phyloP scores from a whole-genome alignment of 1,284 basidiomycete genomes.

The Bjerkandera adusta region DNA sequence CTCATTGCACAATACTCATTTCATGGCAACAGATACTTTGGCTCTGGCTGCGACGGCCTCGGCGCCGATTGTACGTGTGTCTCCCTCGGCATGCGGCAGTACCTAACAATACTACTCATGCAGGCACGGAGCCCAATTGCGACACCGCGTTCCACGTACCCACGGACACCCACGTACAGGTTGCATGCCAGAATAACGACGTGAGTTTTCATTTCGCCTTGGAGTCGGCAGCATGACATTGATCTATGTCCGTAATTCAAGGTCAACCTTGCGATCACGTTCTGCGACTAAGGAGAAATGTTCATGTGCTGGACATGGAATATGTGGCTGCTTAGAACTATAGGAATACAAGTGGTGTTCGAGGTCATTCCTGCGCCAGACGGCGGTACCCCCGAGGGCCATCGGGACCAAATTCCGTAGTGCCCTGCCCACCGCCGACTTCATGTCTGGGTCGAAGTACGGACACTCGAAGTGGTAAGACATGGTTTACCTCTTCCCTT shows the following conservation, averaged over 20 bases:
- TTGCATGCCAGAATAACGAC: slow-evolving; percentile 32
- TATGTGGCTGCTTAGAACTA: too few relatives aligned
- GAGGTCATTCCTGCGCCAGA: too few relatives aligned
- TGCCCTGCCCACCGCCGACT: too few relatives aligned
- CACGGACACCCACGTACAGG: slow-evolving; percentile 40
- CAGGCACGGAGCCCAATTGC: slow-evolving; percentile 24
- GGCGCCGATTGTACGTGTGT: slow-evolving; percentile 30
- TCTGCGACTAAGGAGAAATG: too few relatives aligned
- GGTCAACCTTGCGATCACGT: slow-evolving; percentile 33
- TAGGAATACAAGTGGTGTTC: too few relatives aligned
- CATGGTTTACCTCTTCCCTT: too few relatives aligned
- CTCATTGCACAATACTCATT: neutral
- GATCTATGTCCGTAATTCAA: slow-evolving; percentile 10
- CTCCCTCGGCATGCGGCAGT: neutral
- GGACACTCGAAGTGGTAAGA: too few relatives aligned
- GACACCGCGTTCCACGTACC: slow-evolving; percentile 37
- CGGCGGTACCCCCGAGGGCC: too few relatives aligned
- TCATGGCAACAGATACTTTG: slow-evolving; percentile 21
- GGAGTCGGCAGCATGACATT: neutral
- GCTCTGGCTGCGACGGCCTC: slow-evolving; percentile 31
- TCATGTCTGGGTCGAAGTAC: too few relatives aligned
- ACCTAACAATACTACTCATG: slow-evolving; percentile 22
- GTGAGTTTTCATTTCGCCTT: slow-evolving; percentile 14
- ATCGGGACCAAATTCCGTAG: too few relatives aligned
- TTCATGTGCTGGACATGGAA: too few relatives aligned